Evolutionary conservation across 495 filamentous ascomycete species (phyloP).

Genomic region (Penicillium cataractarum): DNA sequence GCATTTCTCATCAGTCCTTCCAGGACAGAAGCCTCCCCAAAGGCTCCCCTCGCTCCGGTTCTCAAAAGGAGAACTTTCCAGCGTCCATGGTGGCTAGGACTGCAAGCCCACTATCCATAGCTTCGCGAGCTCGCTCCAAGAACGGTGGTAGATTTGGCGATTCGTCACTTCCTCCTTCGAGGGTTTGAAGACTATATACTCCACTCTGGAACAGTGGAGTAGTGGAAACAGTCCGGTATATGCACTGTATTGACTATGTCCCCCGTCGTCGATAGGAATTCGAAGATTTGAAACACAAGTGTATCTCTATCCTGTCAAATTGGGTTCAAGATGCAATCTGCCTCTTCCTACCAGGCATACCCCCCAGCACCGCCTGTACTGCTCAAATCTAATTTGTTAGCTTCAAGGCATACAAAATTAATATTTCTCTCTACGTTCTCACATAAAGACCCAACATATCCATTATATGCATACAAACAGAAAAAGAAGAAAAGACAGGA

Average conservation of each 20-base stretch:
- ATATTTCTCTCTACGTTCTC: not conserved
- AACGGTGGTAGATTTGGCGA: not conserved
- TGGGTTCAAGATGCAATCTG: not conserved
- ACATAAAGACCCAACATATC: conserved; percentile 18
- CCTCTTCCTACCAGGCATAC: not conserved
- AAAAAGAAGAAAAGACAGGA: conserved; percentile 24
- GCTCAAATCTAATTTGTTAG: not conserved
- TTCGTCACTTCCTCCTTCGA: not conserved
- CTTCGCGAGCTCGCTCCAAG: not conserved
- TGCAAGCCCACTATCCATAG: not conserved
- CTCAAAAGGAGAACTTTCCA: not conserved
- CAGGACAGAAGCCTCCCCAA: not conserved
- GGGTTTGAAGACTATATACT: not conserved
- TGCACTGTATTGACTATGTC: not conserved
- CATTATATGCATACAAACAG: conserved; percentile 48
- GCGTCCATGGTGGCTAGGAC: not conserved
- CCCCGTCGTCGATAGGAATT: not conserved
- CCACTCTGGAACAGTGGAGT: not conserved
- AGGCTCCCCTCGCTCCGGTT: not conserved
- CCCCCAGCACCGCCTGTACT: not conserved
- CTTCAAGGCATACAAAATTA: not conserved
- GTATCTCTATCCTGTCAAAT: not conserved
- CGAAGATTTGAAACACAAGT: not conserved
- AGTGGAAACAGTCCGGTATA: not conserved
- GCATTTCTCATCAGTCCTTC: not conserved